Evolutionary conservation across 495 filamentous ascomycete genomes (phyloP).

Genomic region (Neurospora sp.): DNA sequence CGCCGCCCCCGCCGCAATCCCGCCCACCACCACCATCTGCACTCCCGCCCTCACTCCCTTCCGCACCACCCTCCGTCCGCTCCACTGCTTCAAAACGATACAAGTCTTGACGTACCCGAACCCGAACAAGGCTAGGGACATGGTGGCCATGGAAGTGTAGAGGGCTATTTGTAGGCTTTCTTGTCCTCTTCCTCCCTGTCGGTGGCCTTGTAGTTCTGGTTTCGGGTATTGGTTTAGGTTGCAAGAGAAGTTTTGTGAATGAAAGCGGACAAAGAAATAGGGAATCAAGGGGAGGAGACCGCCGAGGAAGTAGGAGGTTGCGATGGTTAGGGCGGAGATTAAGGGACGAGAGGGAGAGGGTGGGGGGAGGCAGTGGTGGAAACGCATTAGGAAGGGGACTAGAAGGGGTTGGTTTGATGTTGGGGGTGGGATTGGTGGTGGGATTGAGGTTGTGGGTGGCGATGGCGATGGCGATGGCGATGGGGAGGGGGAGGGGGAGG

Average conservation of each 20-base stretch:
- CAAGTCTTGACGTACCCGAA: conserved; percentile 45
- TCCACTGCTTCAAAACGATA: conserved; percentile 22
- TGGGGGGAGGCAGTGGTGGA: neutral
- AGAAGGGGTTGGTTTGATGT: neutral
- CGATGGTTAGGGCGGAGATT: neutral
- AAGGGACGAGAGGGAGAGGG: neutral
- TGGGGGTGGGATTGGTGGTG: neutral
- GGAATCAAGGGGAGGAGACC: neutral
- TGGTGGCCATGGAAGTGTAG: neutral
- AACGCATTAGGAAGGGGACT: neutral
- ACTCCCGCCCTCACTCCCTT: conserved; percentile 24
- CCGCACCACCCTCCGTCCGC: conserved; percentile 9
- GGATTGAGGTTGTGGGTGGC: neutral
- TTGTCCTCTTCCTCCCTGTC: neutral
- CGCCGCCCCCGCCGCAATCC: conserved; percentile 31
- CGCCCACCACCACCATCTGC: conserved; percentile 33
- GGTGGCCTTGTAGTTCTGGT: neutral
- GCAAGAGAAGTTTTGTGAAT: neutral
- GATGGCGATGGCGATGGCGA: neutral
- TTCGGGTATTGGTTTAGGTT: neutral
- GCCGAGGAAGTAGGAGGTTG: neutral
- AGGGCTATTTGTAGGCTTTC: neutral
- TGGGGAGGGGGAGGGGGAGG: too few species aligned
- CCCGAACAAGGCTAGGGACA: neutral
- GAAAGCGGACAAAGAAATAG: neutral